phyloP scores from a whole-genome alignment of 2,329 filamentous ascomycete genomes.

The Zarea fungicola region DNA sequence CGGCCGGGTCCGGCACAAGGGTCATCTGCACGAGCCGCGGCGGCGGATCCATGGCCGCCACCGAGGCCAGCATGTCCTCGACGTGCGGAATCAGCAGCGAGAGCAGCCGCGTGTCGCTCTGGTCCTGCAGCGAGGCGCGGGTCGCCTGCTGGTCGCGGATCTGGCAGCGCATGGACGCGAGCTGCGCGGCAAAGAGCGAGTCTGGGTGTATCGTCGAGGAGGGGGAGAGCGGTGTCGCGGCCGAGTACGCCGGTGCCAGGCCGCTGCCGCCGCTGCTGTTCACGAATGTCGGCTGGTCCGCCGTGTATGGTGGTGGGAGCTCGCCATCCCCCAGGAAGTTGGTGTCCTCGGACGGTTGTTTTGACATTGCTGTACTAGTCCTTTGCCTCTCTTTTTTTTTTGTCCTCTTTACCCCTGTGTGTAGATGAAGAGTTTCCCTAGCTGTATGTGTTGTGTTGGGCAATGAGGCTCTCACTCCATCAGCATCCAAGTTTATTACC shows the following conservation, averaged over 20 bases:
- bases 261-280: too few species aligned
- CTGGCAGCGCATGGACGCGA: constrained; percentile 26
- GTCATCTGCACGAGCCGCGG: constrained; percentile 30
- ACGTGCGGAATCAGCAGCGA: constrained; percentile 31
- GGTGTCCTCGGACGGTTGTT: not conserved
- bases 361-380: too few species aligned
- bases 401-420: not conserved
- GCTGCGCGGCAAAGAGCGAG: constrained; percentile 21
- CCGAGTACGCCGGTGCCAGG: too few species aligned
- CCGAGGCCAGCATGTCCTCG: constrained; percentile 30
- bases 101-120: constrained; percentile 28
- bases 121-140: constrained; percentile 22
- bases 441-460: not conserved
- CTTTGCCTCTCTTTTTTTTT: too few species aligned
- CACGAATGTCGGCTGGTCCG: too few species aligned
- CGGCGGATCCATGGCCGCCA: constrained; percentile 22
- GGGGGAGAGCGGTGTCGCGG: too few species aligned
- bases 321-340: constrained; percentile 1
- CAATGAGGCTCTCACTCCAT: not conserved
- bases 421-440: not conserved
- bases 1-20: constrained; percentile 32
- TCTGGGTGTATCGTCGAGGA: not conserved
- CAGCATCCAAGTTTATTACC: too few species aligned
- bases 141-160: constrained; percentile 26
- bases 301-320: constrained; percentile 6